Evolutionary conservation across 2,329 filamentous ascomycete genomes (phyloP), one percentile per base, ranked within the genome.

Genomic region (Pyrenophora teres): DNA sequence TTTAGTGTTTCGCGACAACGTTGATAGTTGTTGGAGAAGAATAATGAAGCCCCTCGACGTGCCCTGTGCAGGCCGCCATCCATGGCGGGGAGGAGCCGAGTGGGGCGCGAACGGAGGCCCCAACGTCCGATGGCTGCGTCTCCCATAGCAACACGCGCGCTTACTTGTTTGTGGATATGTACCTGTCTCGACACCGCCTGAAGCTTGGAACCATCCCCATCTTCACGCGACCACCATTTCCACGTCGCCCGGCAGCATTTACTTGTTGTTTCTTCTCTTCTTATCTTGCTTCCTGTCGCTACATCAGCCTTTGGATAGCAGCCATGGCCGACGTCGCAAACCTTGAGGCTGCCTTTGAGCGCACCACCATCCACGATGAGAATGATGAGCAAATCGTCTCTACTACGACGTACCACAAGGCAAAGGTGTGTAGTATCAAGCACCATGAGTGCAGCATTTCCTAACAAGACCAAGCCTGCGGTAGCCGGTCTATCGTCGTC

Each of bases 291-390:
- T 54, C 32, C 40, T 50, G 16, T 40, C 59, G 48, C 37, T 60
- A 54, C 27, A n/a, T 27, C 55, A 57, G 42, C 32, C 16, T 21
- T 23, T 44, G 46, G 36, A 46, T 23, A 36, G 6, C 46, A 27
- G 45, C 56, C 48, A 52, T 52, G 57, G 52, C 47, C 37, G 85
- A 92, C 59, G 84, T 89, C 52, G 85, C 89, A 64, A 86, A 85
- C 44, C 81, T 97, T 40, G 93, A 97, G 78, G 81, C 89, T 76
- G 89, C 90, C 66, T 90, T 97, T 70, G 92, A 96, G 85, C 87
- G 87, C 75, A 84, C 97, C 77, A 88, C 89, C 16, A 90, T 97
- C 57, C 88, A 89, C 65, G 92, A 97, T 70, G 92, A 96, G 76
- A 95, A 93, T 70, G 87, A 77, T 50, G 76, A 78, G 50, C 70